phyloP scores from a whole-genome alignment of 2,329 filamentous ascomycete species.

The Colletotrichum magnum region DNA sequence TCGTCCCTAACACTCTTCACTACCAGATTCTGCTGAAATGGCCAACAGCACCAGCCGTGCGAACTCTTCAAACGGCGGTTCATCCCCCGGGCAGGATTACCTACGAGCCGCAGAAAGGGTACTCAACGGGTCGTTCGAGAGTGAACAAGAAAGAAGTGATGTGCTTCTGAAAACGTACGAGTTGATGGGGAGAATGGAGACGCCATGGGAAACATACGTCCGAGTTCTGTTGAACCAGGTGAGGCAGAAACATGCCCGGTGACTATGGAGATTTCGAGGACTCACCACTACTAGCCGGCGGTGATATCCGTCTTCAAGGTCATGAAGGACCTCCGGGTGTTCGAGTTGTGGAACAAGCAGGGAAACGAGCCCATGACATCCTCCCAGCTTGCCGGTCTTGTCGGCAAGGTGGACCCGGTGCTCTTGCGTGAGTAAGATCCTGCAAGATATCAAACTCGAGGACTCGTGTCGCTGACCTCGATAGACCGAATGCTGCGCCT shows the following conservation, averaged over 20 bases:
- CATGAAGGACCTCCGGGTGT: slow-evolving; percentile 16
- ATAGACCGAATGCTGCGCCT: slow-evolving; percentile 22
- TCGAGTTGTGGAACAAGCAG: slow-evolving; percentile 18
- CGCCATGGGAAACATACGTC: slow-evolving; percentile 23
- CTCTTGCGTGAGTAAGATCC: slow-evolving; percentile 14
- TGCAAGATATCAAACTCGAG: neutral
- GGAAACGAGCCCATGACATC: slow-evolving; percentile 28
- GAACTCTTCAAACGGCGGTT: neutral
- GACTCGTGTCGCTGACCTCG: neutral
- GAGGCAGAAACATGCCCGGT: neutral
- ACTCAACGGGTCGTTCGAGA: neutral
- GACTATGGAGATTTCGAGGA: neutral
- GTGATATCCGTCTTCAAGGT: neutral
- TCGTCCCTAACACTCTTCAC: too few relatives aligned
- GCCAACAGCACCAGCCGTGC: neutral
- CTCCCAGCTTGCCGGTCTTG: slow-evolving; percentile 13
- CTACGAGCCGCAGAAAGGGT: neutral
- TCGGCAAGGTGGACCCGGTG: slow-evolving; percentile 13
- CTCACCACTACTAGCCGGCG: neutral
- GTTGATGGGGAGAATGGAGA: slow-evolving; percentile 8
- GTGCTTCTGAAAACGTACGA: slow-evolving; percentile 16
- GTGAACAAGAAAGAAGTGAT: slow-evolving; percentile 8
- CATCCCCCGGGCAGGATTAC: slow-evolving; percentile 1
- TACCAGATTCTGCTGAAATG: neutral
- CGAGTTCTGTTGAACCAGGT: slow-evolving; percentile 13